These are phyloP conservation scores for Aspergillus amoenus DNA, from an alignment of 2,329 filamentous ascomycete genomes.

Conservation along the genomic window DNA sequence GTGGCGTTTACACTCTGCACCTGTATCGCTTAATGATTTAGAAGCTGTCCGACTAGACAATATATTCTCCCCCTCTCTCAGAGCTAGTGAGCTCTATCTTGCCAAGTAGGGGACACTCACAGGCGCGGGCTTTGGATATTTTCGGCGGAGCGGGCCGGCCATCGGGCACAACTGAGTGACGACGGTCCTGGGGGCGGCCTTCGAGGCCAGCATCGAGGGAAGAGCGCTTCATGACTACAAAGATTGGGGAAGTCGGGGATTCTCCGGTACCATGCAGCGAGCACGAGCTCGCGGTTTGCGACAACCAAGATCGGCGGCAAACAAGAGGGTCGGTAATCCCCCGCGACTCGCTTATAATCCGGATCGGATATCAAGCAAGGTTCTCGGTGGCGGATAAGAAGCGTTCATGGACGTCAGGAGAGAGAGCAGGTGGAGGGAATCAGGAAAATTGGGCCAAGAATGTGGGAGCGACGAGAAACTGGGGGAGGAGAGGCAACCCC, in stretches of 20 bases:
- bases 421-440: background rate
- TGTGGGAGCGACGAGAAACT: background rate
- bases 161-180: slow-evolving; percentile 21
- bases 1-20: slow-evolving; percentile 53
- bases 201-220: slow-evolving; percentile 37
- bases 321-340: slow-evolving; percentile 2
- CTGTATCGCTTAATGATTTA: slow-evolving; percentile 23
- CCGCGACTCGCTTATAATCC: background rate
- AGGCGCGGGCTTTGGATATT: slow-evolving; percentile 44
- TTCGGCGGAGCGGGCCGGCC: slow-evolving; percentile 28
- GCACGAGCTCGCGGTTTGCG: slow-evolving; percentile 12
- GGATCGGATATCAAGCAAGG: background rate
- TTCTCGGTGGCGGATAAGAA: background rate
- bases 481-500: slow-evolving; percentile 2
- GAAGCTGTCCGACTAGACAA: background rate
- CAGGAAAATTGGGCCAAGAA: background rate
- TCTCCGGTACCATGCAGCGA: slow-evolving; percentile 24
- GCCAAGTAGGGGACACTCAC: slow-evolving; percentile 26
- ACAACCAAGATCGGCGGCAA: slow-evolving; percentile 8
- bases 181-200: slow-evolving; percentile 24
- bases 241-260: slow-evolving; percentile 22
- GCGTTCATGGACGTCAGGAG: background rate
- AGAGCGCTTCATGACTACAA: slow-evolving; percentile 34
- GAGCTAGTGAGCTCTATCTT: background rate
- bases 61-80: background rate